Percentiles rank a stretch among this genome's conserved stretches.
These are phyloP conservation scores for Diaporthe vexans DNA, from an alignment of 2,329 filamentous ascomycete genomes.

Conservation along the genomic window DNA sequence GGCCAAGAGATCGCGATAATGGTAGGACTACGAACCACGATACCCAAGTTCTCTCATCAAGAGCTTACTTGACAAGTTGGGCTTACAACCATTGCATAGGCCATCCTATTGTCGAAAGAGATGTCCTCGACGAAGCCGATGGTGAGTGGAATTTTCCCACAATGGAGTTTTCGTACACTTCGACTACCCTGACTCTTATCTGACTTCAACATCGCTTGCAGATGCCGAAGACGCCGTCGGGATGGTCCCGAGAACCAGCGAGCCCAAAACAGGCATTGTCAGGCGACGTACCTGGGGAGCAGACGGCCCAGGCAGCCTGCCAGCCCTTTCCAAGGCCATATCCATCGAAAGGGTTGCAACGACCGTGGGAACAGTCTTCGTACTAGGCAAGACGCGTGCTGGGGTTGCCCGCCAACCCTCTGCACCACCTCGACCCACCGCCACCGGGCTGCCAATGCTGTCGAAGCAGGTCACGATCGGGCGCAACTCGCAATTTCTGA, in stretches of 20 bases:
- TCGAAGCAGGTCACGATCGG: constrained; percentile 58
- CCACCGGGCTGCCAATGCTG: constrained; percentile 44
- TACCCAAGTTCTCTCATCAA: neutral
- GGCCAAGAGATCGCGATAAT: constrained; percentile 36
- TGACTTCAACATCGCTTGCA: neutral
- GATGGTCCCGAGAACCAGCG: neutral
- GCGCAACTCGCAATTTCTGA: constrained; percentile 60
- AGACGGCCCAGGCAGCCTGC: constrained; percentile 36
- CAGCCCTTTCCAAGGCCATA: constrained; percentile 41
- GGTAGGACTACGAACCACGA: neutral
- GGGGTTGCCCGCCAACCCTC: neutral
- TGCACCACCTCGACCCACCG: constrained; percentile 1
- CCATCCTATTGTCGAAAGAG: constrained; percentile 22
- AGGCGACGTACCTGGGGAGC: constrained; percentile 23
- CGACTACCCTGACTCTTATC: too few relatives aligned
- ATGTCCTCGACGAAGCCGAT: constrained; percentile 7
- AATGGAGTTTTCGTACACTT: neutral
- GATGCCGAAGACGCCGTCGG: constrained; percentile 8
- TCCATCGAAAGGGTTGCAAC: constrained; percentile 43
- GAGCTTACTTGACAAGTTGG: neutral
- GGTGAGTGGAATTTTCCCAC: neutral
- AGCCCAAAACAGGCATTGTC: neutral
- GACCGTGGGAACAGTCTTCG: constrained; percentile 51
- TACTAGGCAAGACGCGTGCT: constrained; percentile 16
- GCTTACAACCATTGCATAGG: neutral